phyloP scores from a whole-genome alignment of 345 rosid species.

The Populus ilicifolia region DNA sequence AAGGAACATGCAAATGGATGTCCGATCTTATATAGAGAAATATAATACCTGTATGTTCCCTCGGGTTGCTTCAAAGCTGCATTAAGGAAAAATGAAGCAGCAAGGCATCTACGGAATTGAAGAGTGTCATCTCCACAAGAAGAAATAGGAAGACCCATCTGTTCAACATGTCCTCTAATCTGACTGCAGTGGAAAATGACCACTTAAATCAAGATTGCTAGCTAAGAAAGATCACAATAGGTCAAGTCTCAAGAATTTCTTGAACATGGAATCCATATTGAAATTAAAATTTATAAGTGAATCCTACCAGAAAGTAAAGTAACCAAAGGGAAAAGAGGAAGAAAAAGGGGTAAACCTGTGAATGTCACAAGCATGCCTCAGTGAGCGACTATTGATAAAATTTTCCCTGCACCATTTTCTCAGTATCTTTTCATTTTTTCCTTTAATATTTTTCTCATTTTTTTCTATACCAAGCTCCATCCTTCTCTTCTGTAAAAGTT shows the following conservation, averaged over 20 bases:
- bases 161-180: slow-evolving; percentile 64
- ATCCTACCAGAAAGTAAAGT: not conserved
- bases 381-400: slow-evolving; percentile 65
- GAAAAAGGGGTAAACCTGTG: slow-evolving; percentile 44
- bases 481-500: slow-evolving; percentile 57
- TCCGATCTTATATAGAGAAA: slow-evolving; percentile 4
- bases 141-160: slow-evolving; percentile 67
- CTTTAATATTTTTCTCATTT: slow-evolving; percentile 22
- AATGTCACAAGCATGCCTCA: slow-evolving; percentile 78
- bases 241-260: not conserved
- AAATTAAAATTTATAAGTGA: not conserved
- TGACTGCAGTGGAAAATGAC: slow-evolving; percentile 48
- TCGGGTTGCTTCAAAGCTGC: slow-evolving; percentile 92
- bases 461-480: slow-evolving; percentile 34
- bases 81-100: slow-evolving; percentile 87
- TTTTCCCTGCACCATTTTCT: slow-evolving; percentile 91
- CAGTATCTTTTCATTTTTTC: slow-evolving; percentile 42
- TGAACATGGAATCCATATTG: not conserved
- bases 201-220: not conserved
- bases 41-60: slow-evolving; percentile 65
- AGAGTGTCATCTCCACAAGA: slow-evolving; percentile 81
- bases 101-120: slow-evolving; percentile 83
- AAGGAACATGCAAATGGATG: not conserved
- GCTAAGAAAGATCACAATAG: not conserved
- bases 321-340: not conserved